phyloP scores from a whole-genome alignment of 2,329 filamentous ascomycete genomes.

The Colletotrichum tropicicola region DNA sequence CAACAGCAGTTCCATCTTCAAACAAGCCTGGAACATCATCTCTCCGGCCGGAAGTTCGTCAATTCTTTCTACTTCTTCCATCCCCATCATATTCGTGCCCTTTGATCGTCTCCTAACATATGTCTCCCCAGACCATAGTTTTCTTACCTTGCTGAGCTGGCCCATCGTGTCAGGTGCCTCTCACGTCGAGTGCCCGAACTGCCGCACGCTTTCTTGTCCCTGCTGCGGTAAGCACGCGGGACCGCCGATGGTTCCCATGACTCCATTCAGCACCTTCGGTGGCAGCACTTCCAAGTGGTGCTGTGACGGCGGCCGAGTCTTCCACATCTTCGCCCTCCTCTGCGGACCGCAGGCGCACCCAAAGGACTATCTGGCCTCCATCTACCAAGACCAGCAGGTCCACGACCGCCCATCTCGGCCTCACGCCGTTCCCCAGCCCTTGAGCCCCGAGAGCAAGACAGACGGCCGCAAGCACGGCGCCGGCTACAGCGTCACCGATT shows the following conservation, averaged over 20 bases:
- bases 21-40: neutral
- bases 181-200: neutral
- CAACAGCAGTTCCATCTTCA: neutral
- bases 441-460: no score
- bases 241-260: neutral
- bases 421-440: no score
- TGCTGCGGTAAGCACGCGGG: neutral
- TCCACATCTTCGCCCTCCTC: slow-evolving; percentile 6
- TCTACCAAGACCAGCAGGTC: neutral
- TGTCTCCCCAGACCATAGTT: neutral
- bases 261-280: no score
- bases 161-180: neutral
- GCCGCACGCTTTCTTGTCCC: neutral
- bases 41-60: neutral
- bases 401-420: no score
- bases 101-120: neutral
- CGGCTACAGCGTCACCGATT: no score
- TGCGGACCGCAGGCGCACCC: neutral
- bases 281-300: no score
- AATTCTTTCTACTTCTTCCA: neutral
- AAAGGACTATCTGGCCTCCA: neutral
- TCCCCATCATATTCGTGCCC: neutral
- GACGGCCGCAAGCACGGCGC: no score
- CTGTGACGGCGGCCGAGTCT: slow-evolving; percentile 37
- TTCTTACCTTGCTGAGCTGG: neutral